Conservation (phyloP, 2,329 filamentous ascomycete species). For the Xylaria multiplex region DNA sequence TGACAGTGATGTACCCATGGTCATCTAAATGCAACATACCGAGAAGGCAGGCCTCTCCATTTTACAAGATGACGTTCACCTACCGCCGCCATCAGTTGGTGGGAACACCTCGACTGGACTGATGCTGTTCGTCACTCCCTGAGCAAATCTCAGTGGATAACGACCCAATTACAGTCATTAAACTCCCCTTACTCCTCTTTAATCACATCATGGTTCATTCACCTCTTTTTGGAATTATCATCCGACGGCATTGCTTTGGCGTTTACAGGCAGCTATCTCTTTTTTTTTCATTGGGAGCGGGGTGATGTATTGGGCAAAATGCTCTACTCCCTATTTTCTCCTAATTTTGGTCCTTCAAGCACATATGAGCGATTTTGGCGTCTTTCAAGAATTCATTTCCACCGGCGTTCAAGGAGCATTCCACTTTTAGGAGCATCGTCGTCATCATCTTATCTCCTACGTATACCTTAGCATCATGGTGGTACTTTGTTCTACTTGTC, state of each 20-base stretch:
- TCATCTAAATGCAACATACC: slow-evolving; percentile 36
- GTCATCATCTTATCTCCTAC: slow-evolving; percentile 27
- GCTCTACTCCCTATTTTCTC: slow-evolving; percentile 11
- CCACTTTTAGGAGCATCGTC: slow-evolving; percentile 27
- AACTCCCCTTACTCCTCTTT: slow-evolving; percentile 28
- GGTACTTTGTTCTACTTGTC: slow-evolving; percentile 31
- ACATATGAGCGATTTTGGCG: slow-evolving; percentile 30
- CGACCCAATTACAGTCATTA: slow-evolving; percentile 7
- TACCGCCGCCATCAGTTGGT: not conserved
- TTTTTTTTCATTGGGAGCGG: slow-evolving; percentile 7
- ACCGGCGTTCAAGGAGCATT: slow-evolving; percentile 35
- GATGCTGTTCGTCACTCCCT: slow-evolving; percentile 1
- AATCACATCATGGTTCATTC: slow-evolving; percentile 31
- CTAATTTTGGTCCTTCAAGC: slow-evolving; percentile 28
- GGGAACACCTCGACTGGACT: not conserved
- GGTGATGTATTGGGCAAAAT: slow-evolving; percentile 11
- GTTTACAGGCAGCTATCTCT: slow-evolving; percentile 30
- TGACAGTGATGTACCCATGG: slow-evolving; percentile 41
- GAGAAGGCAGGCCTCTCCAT: not conserved
- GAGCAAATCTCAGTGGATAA: slow-evolving; percentile 14
- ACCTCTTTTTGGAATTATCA: slow-evolving; percentile 8
- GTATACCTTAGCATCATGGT: slow-evolving; percentile 36
- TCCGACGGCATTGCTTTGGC: slow-evolving; percentile 34
- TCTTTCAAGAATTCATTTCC: slow-evolving; percentile 34
- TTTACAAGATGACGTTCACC: not conserved